Evolutionary conservation across 2,329 filamentous ascomycete species (phyloP).

Genomic region (Tolypocladium cylindrosporum): DNA sequence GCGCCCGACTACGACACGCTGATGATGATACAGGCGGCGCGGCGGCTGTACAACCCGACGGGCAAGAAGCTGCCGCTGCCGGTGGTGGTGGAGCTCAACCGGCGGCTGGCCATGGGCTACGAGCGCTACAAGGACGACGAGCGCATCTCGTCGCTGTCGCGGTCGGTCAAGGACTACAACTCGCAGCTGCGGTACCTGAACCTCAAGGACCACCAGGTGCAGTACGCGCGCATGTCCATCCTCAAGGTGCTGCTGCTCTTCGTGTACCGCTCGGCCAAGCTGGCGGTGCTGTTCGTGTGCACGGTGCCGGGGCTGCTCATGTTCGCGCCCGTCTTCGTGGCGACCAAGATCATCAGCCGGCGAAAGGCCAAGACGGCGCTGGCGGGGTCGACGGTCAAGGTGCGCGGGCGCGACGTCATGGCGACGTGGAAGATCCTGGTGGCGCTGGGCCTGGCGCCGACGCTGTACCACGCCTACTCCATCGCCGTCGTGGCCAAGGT

Average conservation of each 20-base stretch:
- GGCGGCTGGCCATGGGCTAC: constrained; percentile 83
- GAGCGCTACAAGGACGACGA: constrained; percentile 86
- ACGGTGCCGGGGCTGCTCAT: constrained; percentile 80
- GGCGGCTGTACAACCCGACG: constrained; percentile 86
- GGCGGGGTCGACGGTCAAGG: constrained; percentile 78
- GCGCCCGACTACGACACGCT: constrained; percentile 92
- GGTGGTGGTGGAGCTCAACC: constrained; percentile 88
- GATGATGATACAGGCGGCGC: constrained; percentile 91
- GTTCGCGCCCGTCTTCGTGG: constrained; percentile 81
- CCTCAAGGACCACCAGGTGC: constrained; percentile 87
- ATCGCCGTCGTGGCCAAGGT: constrained; percentile 65
- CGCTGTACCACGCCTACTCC: constrained; percentile 76
- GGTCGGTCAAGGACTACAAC: constrained; percentile 77
- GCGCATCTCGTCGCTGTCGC: constrained; percentile 65
- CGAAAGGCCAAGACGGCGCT: constrained; percentile 76
- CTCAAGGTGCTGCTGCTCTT: constrained; percentile 66
- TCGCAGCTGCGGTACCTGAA: constrained; percentile 74
- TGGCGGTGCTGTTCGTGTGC: constrained; percentile 64
- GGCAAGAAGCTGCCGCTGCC: constrained; percentile 89
- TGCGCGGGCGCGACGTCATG: constrained; percentile 81
- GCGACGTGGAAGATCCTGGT: constrained; percentile 91
- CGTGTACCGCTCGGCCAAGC: constrained; percentile 70
- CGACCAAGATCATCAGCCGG: constrained; percentile 71
- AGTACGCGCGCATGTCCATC: constrained; percentile 78
- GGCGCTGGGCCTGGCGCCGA: constrained; percentile 72